A percentile compares a stretch with the other conserved stretches of the same genome.
Evolutionary conservation across 805 yeast genomes (phyloP).

Genomic region (Candida berthetii): DNA sequence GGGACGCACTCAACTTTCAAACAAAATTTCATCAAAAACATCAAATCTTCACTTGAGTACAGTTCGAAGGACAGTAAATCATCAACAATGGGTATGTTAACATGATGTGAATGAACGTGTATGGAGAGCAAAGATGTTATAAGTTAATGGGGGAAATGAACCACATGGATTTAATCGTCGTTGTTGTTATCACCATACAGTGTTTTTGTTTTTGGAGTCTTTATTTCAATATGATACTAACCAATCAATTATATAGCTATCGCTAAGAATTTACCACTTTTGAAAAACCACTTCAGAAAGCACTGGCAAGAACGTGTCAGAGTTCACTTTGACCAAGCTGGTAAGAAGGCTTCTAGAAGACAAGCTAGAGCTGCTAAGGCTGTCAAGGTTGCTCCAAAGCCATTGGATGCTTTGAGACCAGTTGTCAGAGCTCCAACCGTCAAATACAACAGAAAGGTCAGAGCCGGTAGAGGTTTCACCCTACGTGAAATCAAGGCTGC

Average conservation of each 20-base stretch:
- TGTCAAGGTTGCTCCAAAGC: slow-evolving; percentile 95
- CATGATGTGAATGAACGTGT: not conserved
- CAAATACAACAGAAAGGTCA: slow-evolving; percentile 98
- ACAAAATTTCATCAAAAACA: slow-evolving; percentile 15
- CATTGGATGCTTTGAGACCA: slow-evolving; percentile 94
- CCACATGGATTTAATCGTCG: no score
- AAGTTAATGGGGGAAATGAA: no score
- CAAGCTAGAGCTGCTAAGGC: slow-evolving; percentile 90
- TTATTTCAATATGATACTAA: not conserved
- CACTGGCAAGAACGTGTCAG: slow-evolving; percentile 99
- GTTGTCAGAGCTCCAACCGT: slow-evolving; percentile 98
- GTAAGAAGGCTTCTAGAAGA: slow-evolving; percentile 98
- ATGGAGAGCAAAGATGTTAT: not conserved
- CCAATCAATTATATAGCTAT: slow-evolving; percentile 54
- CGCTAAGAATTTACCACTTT: slow-evolving; percentile 97
- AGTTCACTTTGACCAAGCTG: slow-evolving; percentile 99
- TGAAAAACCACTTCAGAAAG: slow-evolving; percentile 99
- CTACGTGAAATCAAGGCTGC: slow-evolving; percentile 97
- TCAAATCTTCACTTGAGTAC: not conserved
- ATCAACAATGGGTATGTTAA: slow-evolving; percentile 37
- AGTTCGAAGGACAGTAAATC: slow-evolving; percentile 14
- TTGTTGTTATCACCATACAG: not conserved
- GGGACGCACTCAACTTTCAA: slow-evolving; percentile 7
- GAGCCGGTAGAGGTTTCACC: slow-evolving; percentile 99
- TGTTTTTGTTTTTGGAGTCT: no score